Evolutionary conservation across 179 eudicot genomes (phyloP).

Genomic region (Sideroxylon spinosum): DNA sequence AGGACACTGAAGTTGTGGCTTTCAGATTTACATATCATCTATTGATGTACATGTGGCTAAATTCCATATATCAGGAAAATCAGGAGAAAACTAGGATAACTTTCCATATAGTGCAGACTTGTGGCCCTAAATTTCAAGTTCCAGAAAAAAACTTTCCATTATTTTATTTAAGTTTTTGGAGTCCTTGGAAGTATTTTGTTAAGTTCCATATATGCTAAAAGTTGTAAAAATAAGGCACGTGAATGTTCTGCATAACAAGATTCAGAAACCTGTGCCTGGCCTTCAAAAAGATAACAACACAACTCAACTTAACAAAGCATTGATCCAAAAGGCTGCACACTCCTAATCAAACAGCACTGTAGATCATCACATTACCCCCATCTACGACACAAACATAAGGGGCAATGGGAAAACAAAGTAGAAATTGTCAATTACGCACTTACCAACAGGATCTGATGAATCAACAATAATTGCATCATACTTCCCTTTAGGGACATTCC

Average conservation of each 20-base stretch:
- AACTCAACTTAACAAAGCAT: not conserved
- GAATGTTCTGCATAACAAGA: no score
- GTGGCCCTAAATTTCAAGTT: no score
- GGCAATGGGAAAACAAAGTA: slow-evolving; percentile 1
- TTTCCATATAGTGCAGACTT: not conserved
- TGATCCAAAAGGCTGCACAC: no score
- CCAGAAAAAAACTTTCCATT: no score
- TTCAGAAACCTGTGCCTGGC: not conserved
- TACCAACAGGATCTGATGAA: slow-evolving; percentile 98
- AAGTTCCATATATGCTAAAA: no score
- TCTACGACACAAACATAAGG: not conserved
- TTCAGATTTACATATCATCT: not conserved
- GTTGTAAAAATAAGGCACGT: not conserved
- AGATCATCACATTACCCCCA: not conserved
- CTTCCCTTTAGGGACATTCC: slow-evolving; percentile 55
- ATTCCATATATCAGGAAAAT: not conserved
- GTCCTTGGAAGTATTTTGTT: no score
- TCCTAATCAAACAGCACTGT: not conserved
- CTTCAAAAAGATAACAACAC: not conserved
- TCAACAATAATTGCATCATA: slow-evolving; percentile 96
- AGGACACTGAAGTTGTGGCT: not conserved
- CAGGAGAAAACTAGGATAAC: not conserved
- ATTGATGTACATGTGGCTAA: not conserved
- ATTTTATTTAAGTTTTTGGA: no score
- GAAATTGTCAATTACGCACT: slow-evolving; percentile 18